Base-by-base conservation (phyloP, 1,284 basidiomycete genomes). In the Cutaneotrichosporon cyanovorans region DNA sequence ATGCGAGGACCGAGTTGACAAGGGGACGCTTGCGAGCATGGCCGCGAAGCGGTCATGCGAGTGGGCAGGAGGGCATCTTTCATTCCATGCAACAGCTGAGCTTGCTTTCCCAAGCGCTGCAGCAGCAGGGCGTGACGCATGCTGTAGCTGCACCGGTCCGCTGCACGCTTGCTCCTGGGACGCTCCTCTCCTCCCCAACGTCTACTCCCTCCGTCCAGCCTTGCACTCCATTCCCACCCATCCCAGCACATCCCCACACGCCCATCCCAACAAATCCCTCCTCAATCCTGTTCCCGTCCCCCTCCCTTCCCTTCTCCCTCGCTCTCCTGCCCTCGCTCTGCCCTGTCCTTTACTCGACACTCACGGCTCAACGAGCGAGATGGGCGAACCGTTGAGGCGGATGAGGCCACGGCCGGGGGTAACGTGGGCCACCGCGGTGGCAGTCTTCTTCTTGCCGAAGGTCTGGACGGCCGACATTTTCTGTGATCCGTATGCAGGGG, bases 391-490 rank as follows among this genome's bases (percentile, higher is more conserved):
- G 72, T 98, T 97, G 73, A 99, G 82, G 70, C 92, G 88, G 75
- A 99, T 86, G 68, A 96, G 82, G 53, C 95, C 95, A 75, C 90
- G 90, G 65, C 95, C 95, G 76, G 95, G 90, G 75, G 85, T 87
- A 63, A 89, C 88, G 75, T 92, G 85, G 55, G 91, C 91, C 71
- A 95, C 91, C 55, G 91, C 91, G 56, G 90, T 95, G 58, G 91
- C 90, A 70, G 91, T 95, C 91, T 93, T 93, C 84, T 95, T 95
- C 86, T 95, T 95, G 76, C 90, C 90, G 76, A 95, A 95, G 58
- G 87, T 91, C 74, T 95, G 91, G 62, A 95, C 89, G 77, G 88
- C 63, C 53, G 67, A 68, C 67, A 69, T 69, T 58, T 56, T 68
- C 61, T 63, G 50, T 57, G 37, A 15, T 12, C 49, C 37, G 37